phyloP scores from a whole-genome alignment of 345 rosid species.

The Syzygium aromaticum region DNA sequence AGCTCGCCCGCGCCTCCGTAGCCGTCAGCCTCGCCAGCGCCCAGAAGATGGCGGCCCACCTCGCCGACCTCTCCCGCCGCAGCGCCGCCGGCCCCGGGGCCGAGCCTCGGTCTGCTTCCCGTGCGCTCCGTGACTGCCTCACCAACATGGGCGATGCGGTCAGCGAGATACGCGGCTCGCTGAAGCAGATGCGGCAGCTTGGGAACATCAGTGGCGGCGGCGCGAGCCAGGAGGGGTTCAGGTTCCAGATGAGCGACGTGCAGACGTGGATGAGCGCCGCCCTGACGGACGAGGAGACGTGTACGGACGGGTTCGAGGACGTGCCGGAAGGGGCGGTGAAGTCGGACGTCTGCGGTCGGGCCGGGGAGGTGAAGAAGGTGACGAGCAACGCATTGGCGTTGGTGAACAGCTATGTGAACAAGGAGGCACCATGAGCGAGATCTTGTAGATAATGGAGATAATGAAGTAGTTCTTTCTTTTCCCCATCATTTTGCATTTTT shows the following conservation, averaged over 20 bases:
- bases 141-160: conserved; percentile 70
- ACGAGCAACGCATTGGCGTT: conserved; percentile 76
- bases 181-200: conserved; percentile 48
- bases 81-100: conserved; percentile 29
- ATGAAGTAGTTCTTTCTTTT: background rate
- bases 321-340: conserved; percentile 33
- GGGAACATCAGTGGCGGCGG: background rate
- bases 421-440: background rate
- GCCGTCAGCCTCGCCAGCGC: conserved; percentile 42
- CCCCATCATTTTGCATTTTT: background rate
- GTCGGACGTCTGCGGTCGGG: conserved; percentile 27
- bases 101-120: background rate
- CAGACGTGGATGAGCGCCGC: conserved; percentile 95
- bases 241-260: conserved; percentile 65
- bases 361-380: conserved; percentile 41
- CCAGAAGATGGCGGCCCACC: conserved; percentile 25
- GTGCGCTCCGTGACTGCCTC: conserved; percentile 66
- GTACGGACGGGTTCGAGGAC: conserved; percentile 67
- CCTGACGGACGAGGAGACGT: conserved; percentile 72
- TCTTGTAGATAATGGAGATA: background rate
- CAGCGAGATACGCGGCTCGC: conserved; percentile 62
- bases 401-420: conserved; percentile 35
- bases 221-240: conserved; percentile 27
- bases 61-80: conserved; percentile 47
- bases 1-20: conserved; percentile 55